These are phyloP conservation scores for Plectosphaerella plurivora DNA, from an alignment of 2,329 filamentous ascomycete species.

Conservation along the genomic window DNA sequence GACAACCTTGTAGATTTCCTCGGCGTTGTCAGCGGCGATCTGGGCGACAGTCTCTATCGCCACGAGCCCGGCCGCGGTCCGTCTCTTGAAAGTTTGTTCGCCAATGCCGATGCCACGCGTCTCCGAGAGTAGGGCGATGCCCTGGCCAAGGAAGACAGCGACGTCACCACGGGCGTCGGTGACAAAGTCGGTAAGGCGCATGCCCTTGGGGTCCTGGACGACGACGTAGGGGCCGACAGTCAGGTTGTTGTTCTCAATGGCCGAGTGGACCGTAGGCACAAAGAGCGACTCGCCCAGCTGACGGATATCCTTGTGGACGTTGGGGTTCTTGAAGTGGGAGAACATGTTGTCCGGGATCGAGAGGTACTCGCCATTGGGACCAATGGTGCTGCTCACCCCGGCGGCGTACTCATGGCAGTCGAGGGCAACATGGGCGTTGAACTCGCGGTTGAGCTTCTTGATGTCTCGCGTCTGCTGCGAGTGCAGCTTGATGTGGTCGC, in stretches of 20 bases:
- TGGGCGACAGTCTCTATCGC: conserved; percentile 22
- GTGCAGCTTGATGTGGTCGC: conserved; percentile 26
- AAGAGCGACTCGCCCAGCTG: conserved; percentile 6
- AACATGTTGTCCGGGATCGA: conserved; percentile 5
- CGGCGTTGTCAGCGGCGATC: conserved; percentile 21
- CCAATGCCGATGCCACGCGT: conserved; percentile 23
- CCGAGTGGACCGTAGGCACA: conserved; percentile 1
- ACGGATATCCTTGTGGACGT: conserved; percentile 5
- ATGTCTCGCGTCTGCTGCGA: conserved; percentile 24
- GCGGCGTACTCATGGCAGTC: conserved; percentile 27
- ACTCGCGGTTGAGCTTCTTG: conserved; percentile 20
- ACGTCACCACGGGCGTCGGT: background rate
- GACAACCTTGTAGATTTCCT: conserved; percentile 17
- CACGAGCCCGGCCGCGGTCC: conserved; percentile 19
- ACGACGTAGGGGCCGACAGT: conserved; percentile 3
- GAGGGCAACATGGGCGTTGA: conserved; percentile 22
- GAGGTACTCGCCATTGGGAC: background rate
- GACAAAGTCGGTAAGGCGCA: background rate
- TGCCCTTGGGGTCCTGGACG: background rate
- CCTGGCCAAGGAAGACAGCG: conserved; percentile 21
- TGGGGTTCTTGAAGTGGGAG: conserved; percentile 8
- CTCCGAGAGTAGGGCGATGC: conserved; percentile 23
- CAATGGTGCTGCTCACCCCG: background rate
- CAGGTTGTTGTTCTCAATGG: conserved; percentile 1
- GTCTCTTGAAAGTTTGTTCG: conserved; percentile 23